These are phyloP conservation scores for Erysimum pusillum DNA, from an alignment of 441 rosid species.

Conservation along the genomic window DNA sequence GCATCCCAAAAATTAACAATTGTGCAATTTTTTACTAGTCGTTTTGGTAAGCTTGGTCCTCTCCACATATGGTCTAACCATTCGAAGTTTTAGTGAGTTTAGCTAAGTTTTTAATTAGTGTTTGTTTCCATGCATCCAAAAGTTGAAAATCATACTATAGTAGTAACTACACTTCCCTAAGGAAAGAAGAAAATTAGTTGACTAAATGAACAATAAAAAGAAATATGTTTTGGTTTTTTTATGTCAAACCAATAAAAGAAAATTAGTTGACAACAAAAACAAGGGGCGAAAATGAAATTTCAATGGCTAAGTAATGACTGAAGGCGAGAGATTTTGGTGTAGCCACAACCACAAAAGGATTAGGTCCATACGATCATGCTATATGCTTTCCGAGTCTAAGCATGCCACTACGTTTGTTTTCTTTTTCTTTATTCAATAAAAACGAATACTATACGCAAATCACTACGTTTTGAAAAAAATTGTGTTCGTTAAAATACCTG, in stretches of 20 bases:
- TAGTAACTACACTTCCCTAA: neutral
- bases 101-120: neutral
- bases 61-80: neutral
- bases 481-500: neutral
- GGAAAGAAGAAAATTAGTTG: conserved; percentile 1
- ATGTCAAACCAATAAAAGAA: neutral
- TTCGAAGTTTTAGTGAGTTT: neutral
- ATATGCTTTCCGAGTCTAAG: neutral
- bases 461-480: neutral
- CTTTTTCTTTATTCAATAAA: neutral
- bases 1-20: neutral
- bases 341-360: neutral
- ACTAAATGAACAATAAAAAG: neutral
- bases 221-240: neutral
- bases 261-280: neutral
- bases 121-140: neutral
- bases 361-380: neutral
- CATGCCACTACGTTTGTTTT: neutral
- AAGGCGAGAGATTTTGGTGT: neutral
- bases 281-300: neutral
- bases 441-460: too few relatives aligned
- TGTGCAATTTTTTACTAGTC: neutral
- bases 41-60: neutral
- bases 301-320: neutral
- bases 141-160: neutral